Evolutionary conservation across 805 yeast species (phyloP).

Genomic region (Pichia sporocuriosa): DNA sequence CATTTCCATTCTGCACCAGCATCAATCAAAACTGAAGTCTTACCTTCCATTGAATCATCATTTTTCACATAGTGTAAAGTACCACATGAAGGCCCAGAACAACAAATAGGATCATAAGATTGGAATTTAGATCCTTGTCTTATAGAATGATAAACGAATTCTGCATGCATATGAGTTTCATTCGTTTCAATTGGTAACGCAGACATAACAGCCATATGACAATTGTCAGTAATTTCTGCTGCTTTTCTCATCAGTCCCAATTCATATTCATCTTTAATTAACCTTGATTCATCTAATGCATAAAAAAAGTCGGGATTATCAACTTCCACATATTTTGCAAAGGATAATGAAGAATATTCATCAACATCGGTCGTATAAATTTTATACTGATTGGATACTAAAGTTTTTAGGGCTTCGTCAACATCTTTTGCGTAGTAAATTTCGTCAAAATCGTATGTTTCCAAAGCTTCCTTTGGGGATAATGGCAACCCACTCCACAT

Average conservation of each 20-base stretch:
- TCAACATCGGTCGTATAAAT: slow-evolving; percentile 53
- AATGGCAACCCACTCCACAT: slow-evolving; percentile 96
- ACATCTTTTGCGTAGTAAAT: slow-evolving; percentile 59
- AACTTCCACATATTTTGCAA: slow-evolving; percentile 33
- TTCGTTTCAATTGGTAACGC: slow-evolving; percentile 81
- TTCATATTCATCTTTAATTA: slow-evolving; percentile 80
- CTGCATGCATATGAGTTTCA: slow-evolving; percentile 93
- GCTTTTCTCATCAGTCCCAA: slow-evolving; percentile 73
- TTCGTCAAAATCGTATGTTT: slow-evolving; percentile 73
- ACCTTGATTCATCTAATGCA: slow-evolving; percentile 83
- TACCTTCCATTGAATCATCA: slow-evolving; percentile 53
- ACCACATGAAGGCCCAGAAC: slow-evolving; percentile 87
- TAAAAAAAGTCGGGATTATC: slow-evolving; percentile 46
- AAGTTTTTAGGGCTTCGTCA: slow-evolving; percentile 26
- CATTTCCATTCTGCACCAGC: slow-evolving; percentile 98
- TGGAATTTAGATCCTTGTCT: slow-evolving; percentile 89
- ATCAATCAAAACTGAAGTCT: slow-evolving; percentile 72
- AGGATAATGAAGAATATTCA: slow-evolving; percentile 33
- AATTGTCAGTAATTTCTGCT: slow-evolving; percentile 75
- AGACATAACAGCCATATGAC: slow-evolving; percentile 88
- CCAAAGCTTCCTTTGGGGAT: slow-evolving; percentile 53
- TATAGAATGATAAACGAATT: slow-evolving; percentile 85
- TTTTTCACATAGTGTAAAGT: slow-evolving; percentile 86
- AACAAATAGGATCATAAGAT: slow-evolving; percentile 93
- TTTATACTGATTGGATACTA: slow-evolving; percentile 24